Evolutionary conservation across 129 eudicot genomes (phyloP).

Genomic region (Escallonia rubra): DNA sequence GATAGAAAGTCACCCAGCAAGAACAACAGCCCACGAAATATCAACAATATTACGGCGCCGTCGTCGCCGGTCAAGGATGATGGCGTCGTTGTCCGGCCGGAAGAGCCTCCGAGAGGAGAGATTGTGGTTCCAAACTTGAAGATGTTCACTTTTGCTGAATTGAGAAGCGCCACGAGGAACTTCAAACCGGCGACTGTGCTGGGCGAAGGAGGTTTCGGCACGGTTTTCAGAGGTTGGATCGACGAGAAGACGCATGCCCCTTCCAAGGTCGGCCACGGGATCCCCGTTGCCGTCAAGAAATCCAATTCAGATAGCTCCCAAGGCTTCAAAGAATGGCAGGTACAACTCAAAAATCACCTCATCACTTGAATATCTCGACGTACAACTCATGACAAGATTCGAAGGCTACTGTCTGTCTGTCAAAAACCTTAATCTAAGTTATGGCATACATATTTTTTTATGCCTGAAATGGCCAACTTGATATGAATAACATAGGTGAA

Average conservation of each 20-base stretch:
- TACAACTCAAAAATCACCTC: neutral
- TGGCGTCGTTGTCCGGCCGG: constrained; percentile 2
- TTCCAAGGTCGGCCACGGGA: constrained; percentile 58
- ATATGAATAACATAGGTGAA: too few relatives aligned
- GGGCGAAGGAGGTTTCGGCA: constrained; percentile 90
- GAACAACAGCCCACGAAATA: neutral
- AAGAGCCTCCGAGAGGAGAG: constrained; percentile 27
- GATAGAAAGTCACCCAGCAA: constrained; percentile 18
- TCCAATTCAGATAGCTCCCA: constrained; percentile 74
- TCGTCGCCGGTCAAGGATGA: constrained; percentile 1
- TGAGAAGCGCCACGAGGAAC: constrained; percentile 69
- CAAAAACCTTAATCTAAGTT: too few relatives aligned
- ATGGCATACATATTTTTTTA: too few relatives aligned
- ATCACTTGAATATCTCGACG: too few relatives aligned
- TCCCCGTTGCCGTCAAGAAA: constrained; percentile 78
- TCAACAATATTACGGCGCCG: neutral
- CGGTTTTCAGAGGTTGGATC: constrained; percentile 77
- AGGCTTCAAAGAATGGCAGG: constrained; percentile 97
- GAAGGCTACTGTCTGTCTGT: too few relatives aligned
- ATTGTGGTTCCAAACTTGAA: constrained; percentile 51
- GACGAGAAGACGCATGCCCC: constrained; percentile 68
- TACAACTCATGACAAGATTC: too few relatives aligned
- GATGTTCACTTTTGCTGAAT: constrained; percentile 37
- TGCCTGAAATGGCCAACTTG: too few relatives aligned
- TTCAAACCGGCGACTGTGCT: constrained; percentile 71